Evolutionary conservation across 2,329 filamentous ascomycete genomes (phyloP), one percentile per base, ranked within the genome.

Genomic region (Hypoxylon sp.): DNA sequence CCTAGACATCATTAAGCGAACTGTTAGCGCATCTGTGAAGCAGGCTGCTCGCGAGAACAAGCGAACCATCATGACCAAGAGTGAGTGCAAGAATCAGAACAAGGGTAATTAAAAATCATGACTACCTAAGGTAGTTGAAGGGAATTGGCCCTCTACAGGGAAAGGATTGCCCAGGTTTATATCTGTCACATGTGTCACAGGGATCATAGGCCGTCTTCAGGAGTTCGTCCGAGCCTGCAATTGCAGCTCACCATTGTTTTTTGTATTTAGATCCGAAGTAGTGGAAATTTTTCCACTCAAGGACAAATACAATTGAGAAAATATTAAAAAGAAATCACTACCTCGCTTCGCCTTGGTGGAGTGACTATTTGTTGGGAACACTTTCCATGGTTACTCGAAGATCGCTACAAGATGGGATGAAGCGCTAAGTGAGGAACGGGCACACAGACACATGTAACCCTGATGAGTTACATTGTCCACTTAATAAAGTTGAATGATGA

Each of bases 1-100:
- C 31, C 3, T 54, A 75, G 73, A 70, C 51, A 70, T 75, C 50
- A 60, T 77, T 24, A 77, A 75, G 60, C 74, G 75, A 37, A 75
- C 70, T 48, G 63, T 77, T 46, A 58, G 61, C 50, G 65, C 66
- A 11, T 61, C 74, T 31, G 68, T 76, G 37, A 74, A 72, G 70
- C 70, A 72, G 52, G 71, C 70, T 44, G 35, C 67, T 54, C 72
- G 69, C 44, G 66, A 37, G 22, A 72, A 68, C 11, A 73, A 70
- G 64, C 74, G 74, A 39, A 64, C 68, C 14, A 42, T 72, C 24
- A 67, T 73, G 56, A 47, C 60, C n/a, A 74, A 62, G 59, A 68
- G 67, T 61, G 67, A 69, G 48, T 74, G 69, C 39, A 54, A 63
- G 54, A 29, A 33, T 44, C 47, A 70, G 24, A 35, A 33, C 48